Conservation (phyloP, 2,329 filamentous ascomycete genomes). For the Bipolaris victoriae region DNA sequence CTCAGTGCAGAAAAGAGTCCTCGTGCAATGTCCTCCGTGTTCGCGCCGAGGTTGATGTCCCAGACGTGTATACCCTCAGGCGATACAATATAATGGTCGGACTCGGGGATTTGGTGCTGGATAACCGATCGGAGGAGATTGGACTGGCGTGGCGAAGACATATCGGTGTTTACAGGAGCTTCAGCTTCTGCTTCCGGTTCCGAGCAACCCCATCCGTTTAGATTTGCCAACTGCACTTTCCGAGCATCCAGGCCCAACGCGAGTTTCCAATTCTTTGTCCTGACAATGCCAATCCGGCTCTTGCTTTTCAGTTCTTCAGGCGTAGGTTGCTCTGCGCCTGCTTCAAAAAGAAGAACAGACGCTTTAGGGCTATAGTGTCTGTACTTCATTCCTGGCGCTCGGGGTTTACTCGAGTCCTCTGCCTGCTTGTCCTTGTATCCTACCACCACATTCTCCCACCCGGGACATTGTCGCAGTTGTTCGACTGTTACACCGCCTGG, state of each 20-base stretch:
- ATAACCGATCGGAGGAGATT: conserved; percentile 46
- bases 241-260: conserved; percentile 26
- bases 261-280: conserved; percentile 36
- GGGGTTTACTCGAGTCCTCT: conserved; percentile 65
- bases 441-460: conserved; percentile 79
- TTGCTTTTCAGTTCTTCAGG: conserved; percentile 37
- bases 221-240: background rate
- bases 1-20: conserved; percentile 86
- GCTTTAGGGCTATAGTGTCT: conserved; percentile 96
- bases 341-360: conserved; percentile 81
- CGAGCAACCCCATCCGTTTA: conserved; percentile 18
- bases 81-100: conserved; percentile 25
- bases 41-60: conserved; percentile 75
- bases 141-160: conserved; percentile 19
- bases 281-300: conserved; percentile 50
- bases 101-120: conserved; percentile 44
- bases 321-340: conserved; percentile 49
- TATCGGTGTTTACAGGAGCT: background rate
- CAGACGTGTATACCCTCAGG: conserved; percentile 51
- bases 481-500: conserved; percentile 89
- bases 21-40: conserved; percentile 77
- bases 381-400: conserved; percentile 98
- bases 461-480: conserved; percentile 72
- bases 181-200: background rate
- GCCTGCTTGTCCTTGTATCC: conserved; percentile 79